Conservation (phyloP, 1,284 basidiomycete species). For the Leccinum fallax region DNA sequence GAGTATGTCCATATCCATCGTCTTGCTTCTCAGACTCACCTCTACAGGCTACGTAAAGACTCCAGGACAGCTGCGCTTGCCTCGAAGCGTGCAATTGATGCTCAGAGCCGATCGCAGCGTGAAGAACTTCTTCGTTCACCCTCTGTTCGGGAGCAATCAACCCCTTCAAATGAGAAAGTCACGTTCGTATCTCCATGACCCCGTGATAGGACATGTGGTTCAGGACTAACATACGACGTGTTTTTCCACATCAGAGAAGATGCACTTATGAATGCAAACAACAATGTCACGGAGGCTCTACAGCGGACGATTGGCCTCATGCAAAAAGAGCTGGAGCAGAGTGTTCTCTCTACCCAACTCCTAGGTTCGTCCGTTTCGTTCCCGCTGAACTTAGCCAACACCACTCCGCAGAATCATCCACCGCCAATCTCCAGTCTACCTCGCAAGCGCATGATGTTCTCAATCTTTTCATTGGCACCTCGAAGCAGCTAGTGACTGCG, state of each 20-base stretch:
- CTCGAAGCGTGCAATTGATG: constrained; percentile 74
- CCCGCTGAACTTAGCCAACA: background rate
- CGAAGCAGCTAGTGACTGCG: constrained; percentile 80
- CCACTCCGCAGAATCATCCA: constrained; percentile 67
- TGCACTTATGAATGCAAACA: constrained; percentile 82
- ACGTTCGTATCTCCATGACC: constrained; percentile 44
- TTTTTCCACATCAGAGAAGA: constrained; percentile 61
- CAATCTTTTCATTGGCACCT: constrained; percentile 72
- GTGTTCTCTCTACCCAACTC: constrained; percentile 83
- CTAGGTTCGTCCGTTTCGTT: constrained; percentile 58
- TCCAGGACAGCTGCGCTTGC: constrained; percentile 64
- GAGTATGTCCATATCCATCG: constrained; percentile 45
- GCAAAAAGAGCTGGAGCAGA: constrained; percentile 89
- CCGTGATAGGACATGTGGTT: background rate
- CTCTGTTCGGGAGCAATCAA: constrained; percentile 45
- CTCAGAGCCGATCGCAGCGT: constrained; percentile 54
- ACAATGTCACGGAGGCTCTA: constrained; percentile 85
- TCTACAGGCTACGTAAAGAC: constrained; percentile 58
- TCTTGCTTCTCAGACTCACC: constrained; percentile 24
- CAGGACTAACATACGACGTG: constrained; percentile 3
- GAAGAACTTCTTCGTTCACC: constrained; percentile 65
- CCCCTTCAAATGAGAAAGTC: constrained; percentile 51
- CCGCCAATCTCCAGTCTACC: constrained; percentile 72
- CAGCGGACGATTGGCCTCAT: constrained; percentile 83
- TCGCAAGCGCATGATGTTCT: constrained; percentile 82